These are phyloP conservation scores for Collybia sp. DNA, from an alignment of 768 basidiomycete species.

Conservation along the genomic window DNA sequence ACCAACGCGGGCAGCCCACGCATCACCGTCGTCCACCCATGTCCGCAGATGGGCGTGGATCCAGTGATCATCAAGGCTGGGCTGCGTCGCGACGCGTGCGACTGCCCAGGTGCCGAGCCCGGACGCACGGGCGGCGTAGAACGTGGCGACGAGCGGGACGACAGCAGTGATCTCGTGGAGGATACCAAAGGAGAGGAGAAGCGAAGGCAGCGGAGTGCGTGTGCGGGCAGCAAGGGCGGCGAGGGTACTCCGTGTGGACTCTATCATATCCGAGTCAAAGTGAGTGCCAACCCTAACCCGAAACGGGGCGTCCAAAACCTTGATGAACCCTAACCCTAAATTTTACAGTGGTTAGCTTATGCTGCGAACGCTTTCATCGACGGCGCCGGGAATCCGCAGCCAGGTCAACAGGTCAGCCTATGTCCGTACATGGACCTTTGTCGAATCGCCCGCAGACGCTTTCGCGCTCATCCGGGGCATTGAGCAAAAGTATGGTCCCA, in stretches of 20 bases:
- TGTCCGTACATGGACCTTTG: slow-evolving; percentile 34
- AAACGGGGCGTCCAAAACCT: too few relatives aligned
- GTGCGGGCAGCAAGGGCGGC: slow-evolving; percentile 61
- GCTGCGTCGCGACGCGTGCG: slow-evolving; percentile 21
- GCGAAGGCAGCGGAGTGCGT: slow-evolving; percentile 70
- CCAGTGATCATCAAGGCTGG: slow-evolving; percentile 25
- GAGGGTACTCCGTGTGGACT: slow-evolving; percentile 34
- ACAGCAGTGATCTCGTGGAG: slow-evolving; percentile 86
- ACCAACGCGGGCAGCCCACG: slow-evolving; percentile 67
- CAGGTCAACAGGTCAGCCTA: slow-evolving; percentile 21
- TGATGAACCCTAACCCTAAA: slow-evolving; percentile 6
- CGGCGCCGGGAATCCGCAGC: not conserved
- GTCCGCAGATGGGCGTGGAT: slow-evolving; percentile 34
- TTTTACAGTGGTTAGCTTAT: not conserved
- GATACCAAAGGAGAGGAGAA: slow-evolving; percentile 73
- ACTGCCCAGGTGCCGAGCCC: slow-evolving; percentile 71
- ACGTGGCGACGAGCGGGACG: slow-evolving; percentile 68
- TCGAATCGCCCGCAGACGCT: slow-evolving; percentile 44
- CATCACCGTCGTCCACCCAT: slow-evolving; percentile 80
- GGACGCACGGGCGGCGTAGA: slow-evolving; percentile 60
- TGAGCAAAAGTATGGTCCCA: slow-evolving; percentile 48
- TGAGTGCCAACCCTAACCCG: too few relatives aligned
- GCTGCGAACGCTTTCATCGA: slow-evolving; percentile 5
- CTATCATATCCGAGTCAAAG: too few relatives aligned
- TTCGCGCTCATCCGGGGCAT: slow-evolving; percentile 47